Percentiles rank a stretch among this genome's conserved stretches.
Evolutionary conservation across 2,329 filamentous ascomycete species (phyloP).

Genomic region (Sporothrix sp.): DNA sequence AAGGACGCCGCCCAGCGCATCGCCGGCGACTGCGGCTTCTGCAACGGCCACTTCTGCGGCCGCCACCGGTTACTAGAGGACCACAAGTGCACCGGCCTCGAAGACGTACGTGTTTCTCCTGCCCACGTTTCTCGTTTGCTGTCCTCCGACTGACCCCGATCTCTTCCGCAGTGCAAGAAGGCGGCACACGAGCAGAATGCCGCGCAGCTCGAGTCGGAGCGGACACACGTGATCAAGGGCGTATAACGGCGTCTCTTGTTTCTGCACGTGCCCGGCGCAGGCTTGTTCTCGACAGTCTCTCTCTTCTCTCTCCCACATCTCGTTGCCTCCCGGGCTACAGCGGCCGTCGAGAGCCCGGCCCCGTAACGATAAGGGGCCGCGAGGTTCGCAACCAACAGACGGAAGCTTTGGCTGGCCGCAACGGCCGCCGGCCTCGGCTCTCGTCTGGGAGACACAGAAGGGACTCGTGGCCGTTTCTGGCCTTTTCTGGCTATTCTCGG

Average conservation of each 20-base stretch:
- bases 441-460: too few relatives aligned
- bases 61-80: conserved; percentile 91
- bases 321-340: not conserved
- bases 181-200: conserved; percentile 92
- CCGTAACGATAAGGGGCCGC: too few relatives aligned
- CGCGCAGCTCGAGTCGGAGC: conserved; percentile 81
- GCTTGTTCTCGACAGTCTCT: not conserved
- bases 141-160: conserved; percentile 18
- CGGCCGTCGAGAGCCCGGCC: too few relatives aligned
- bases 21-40: conserved; percentile 93
- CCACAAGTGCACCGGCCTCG: conserved; percentile 84
- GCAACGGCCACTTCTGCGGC: conserved; percentile 85
- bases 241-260: conserved; percentile 43
- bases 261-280: too few relatives aligned
- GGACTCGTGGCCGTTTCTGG: too few relatives aligned
- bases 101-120: conserved; percentile 58
- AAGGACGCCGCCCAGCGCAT: conserved; percentile 81
- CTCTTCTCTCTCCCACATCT: too few relatives aligned
- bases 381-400: too few relatives aligned
- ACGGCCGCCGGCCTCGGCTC: too few relatives aligned
- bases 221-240: conserved; percentile 88
- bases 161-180: conserved; percentile 70
- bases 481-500: too few relatives aligned
- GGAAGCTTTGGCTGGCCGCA: too few relatives aligned
- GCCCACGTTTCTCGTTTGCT: not conserved